Percentiles rank a stretch among this genome's conserved stretches.
These are phyloP conservation scores for Babesia divergens DNA, from an alignment of 169 alveolate species.

Conservation along the genomic window DNA sequence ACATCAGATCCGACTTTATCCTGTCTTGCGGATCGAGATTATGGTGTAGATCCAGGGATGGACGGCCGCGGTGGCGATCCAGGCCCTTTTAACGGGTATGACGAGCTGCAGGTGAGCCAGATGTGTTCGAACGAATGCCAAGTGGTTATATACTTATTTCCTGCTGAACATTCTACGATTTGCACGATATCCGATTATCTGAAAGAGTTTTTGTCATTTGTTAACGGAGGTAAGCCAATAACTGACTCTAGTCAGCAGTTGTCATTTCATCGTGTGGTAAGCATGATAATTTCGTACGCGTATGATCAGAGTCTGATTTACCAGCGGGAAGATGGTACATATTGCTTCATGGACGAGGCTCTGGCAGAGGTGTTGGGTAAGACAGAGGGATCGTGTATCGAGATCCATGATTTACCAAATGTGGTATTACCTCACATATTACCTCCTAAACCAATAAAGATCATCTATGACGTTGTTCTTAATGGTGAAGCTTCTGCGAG, in stretches of 20 bases:
- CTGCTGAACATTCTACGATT: slow-evolving; percentile 15
- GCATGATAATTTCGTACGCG: slow-evolving; percentile 16
- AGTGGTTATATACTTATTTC: slow-evolving; percentile 29
- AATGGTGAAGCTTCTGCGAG: slow-evolving; percentile 3
- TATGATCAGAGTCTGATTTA: slow-evolving; percentile 4
- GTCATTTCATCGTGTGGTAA: background rate
- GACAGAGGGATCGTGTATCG: background rate
- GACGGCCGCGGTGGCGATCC: background rate
- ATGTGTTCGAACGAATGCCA: slow-evolving; percentile 23
- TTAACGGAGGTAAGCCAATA: background rate
- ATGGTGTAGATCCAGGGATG: background rate
- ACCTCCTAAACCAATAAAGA: slow-evolving; percentile 43
- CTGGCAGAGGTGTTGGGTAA: background rate
- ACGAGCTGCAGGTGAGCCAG: slow-evolving; percentile 37
- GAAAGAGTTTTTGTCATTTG: slow-evolving; percentile 1
- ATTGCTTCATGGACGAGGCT: background rate
- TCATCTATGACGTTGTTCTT: slow-evolving; percentile 7
- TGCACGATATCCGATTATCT: slow-evolving; percentile 21
- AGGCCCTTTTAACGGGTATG: slow-evolving; percentile 20
- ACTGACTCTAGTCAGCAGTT: slow-evolving; percentile 1
- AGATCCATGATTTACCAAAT: slow-evolving; percentile 7
- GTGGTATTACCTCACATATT: slow-evolving; percentile 11
- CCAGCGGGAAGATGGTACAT: slow-evolving; percentile 23
- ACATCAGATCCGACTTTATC: no score
- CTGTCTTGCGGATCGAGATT: no score